Percentiles rank a stretch among this genome's conserved stretches.
These are phyloP conservation scores for Porogramme epimiltina DNA, from an alignment of 1,284 basidiomycete species.

Conservation along the genomic window DNA sequence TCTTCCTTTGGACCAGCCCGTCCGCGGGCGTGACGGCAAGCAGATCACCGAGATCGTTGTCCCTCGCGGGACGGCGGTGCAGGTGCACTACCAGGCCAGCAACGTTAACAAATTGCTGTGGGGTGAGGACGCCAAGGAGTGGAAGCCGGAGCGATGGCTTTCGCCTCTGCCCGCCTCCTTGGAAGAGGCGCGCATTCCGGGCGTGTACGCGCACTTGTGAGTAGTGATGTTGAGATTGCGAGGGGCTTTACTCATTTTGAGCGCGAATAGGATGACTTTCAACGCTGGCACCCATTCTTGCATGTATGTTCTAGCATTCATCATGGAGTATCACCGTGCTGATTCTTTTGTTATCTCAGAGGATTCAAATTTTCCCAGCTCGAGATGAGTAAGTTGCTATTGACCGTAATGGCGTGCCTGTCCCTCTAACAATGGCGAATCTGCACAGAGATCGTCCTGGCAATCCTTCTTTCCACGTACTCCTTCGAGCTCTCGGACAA, in stretches of 20 bases:
- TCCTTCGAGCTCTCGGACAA: conserved; percentile 3
- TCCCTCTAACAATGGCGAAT: background rate
- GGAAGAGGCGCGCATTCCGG: conserved; percentile 17
- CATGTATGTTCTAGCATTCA: conserved; percentile 1
- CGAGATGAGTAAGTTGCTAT: conserved; percentile 17
- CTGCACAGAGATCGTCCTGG: background rate
- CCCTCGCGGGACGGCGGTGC: conserved; percentile 6
- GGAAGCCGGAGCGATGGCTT: conserved; percentile 26
- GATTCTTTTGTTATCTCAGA: background rate
- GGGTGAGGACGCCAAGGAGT: conserved; percentile 24
- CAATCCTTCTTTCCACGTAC: background rate
- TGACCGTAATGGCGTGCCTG: no score
- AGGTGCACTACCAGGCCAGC: conserved; percentile 6
- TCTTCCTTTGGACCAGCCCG: conserved; percentile 28
- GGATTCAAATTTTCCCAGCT: conserved; percentile 23
- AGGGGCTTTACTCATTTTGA: background rate
- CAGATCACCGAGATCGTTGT: background rate
- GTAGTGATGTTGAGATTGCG: background rate
- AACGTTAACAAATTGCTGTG: conserved; percentile 21
- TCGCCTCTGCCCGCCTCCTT: conserved; percentile 8
- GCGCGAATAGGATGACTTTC: conserved; percentile 12
- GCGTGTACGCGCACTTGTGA: conserved; percentile 23
- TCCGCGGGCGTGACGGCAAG: conserved; percentile 13
- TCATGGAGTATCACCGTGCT: no score
- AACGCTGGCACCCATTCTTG: conserved; percentile 11